Evolutionary conservation across 176 grass and related monocot genomes (phyloP).

Genomic region (Zoysia pacifica): DNA sequence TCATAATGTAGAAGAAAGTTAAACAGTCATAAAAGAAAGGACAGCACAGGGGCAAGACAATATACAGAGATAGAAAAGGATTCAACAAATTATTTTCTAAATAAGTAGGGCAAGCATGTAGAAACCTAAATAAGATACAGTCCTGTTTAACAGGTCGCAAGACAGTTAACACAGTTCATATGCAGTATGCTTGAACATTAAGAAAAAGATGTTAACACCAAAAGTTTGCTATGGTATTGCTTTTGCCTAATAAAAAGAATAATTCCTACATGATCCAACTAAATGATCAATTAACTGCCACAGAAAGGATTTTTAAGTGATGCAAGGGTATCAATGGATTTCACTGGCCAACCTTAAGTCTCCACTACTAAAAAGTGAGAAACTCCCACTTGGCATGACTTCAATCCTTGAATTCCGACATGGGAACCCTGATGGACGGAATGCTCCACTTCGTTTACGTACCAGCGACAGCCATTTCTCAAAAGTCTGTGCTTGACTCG

Average conservation of each 20-base stretch:
- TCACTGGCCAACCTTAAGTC: slow-evolving; percentile 54
- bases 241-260: not conserved
- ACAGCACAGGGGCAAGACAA: not conserved
- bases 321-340: slow-evolving; percentile 19
- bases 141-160: not conserved
- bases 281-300: slow-evolving; percentile 17
- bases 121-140: slow-evolving; percentile 17
- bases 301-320: not conserved
- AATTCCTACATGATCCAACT: not conserved
- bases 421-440: slow-evolving; percentile 79
- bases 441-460: slow-evolving; percentile 69
- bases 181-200: slow-evolving; percentile 2
- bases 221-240: not conserved
- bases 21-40: not conserved
- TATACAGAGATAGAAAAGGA: not conserved
- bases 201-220: not conserved
- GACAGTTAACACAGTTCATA: slow-evolving; percentile 1
- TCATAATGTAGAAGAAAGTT: not conserved
- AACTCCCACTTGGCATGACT: slow-evolving; percentile 69
- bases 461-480: slow-evolving; percentile 90
- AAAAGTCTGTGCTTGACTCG: slow-evolving; percentile 58
- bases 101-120: slow-evolving; percentile 1
- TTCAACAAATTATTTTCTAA: not conserved
- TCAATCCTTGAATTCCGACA: slow-evolving; percentile 55
- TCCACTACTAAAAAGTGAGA: slow-evolving; percentile 50